Conservation (phyloP, 495 filamentous ascomycete species). For the Echria macrotheca region DNA sequence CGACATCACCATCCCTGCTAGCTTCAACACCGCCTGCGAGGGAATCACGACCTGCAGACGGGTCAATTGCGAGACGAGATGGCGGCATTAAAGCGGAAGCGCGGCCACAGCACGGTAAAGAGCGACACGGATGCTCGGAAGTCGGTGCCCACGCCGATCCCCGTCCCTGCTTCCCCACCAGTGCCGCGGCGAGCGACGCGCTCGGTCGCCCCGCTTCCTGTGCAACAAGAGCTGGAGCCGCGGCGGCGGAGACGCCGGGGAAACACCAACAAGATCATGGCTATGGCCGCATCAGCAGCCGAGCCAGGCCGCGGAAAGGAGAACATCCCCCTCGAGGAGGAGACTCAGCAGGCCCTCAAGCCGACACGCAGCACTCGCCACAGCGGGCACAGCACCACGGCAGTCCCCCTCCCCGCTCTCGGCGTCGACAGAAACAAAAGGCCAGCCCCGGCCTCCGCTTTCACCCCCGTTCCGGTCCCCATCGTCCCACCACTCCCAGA, state of each 20-base stretch:
- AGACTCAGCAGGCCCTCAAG: slow-evolving; percentile 6
- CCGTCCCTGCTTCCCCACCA: background rate
- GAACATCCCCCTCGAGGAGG: slow-evolving; percentile 22
- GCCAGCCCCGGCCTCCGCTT: background rate
- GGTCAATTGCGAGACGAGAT: no score
- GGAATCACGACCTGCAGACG: no score
- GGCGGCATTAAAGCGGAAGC: slow-evolving; percentile 41
- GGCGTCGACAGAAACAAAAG: background rate
- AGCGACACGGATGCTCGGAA: background rate
- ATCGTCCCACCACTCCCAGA: background rate
- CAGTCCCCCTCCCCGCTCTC: background rate
- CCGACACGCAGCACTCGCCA: slow-evolving; percentile 20
- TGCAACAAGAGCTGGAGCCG: slow-evolving; percentile 27
- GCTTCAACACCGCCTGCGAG: no score
- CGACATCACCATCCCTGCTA: no score
- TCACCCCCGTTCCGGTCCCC: background rate
- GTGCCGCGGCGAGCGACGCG: slow-evolving; percentile 39
- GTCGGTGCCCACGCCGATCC: slow-evolving; percentile 8
- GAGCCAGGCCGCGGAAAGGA: slow-evolving; percentile 21
- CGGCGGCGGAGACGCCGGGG: slow-evolving; percentile 32
- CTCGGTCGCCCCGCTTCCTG: slow-evolving; percentile 28
- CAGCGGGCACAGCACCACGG: slow-evolving; percentile 7
- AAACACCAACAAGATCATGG: background rate
- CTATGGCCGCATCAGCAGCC: background rate
- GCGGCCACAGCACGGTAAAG: slow-evolving; percentile 18